A percentile compares a stretch with the other conserved stretches of the same genome.
Conservation (phyloP, 2,329 filamentous ascomycete genomes). For the Alternaria sp. region DNA sequence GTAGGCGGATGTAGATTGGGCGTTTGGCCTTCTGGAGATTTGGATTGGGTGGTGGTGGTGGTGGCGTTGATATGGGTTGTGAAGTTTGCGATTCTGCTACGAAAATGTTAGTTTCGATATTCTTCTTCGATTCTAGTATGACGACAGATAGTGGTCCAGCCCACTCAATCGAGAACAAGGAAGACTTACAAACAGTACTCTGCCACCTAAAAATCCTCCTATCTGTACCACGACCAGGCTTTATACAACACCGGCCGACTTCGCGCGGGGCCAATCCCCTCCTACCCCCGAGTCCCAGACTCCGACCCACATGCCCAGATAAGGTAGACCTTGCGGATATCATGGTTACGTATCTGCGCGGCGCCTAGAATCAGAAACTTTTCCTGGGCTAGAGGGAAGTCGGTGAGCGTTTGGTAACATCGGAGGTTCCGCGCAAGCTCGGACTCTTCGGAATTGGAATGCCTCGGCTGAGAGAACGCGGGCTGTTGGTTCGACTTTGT, state of each 20-base stretch:
- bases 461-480: conserved; percentile 23
- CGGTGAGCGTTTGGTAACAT: conserved; percentile 24
- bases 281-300: conserved; percentile 1
- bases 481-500: conserved; percentile 19
- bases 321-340: conserved; percentile 37
- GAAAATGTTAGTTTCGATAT: background rate
- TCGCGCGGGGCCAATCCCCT: conserved; percentile 24
- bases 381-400: conserved; percentile 10
- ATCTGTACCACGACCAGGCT: conserved; percentile 16
- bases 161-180: background rate
- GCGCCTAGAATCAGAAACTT: conserved; percentile 25
- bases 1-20: conserved; percentile 48
- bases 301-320: conserved; percentile 39
- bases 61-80: conserved; percentile 10
- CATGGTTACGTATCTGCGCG: conserved; percentile 24
- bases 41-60: conserved; percentile 7
- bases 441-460: conserved; percentile 20
- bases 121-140: background rate
- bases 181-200: conserved; percentile 30
- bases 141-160: background rate
- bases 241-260: conserved; percentile 34
- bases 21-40: conserved; percentile 17
- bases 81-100: conserved; percentile 13
- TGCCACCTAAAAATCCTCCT: conserved; percentile 18
- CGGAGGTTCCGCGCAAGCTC: conserved; percentile 23